Base-by-base conservation (phyloP, 1,139 yeast genomes). In the Maudiozyma humilis region DNA sequence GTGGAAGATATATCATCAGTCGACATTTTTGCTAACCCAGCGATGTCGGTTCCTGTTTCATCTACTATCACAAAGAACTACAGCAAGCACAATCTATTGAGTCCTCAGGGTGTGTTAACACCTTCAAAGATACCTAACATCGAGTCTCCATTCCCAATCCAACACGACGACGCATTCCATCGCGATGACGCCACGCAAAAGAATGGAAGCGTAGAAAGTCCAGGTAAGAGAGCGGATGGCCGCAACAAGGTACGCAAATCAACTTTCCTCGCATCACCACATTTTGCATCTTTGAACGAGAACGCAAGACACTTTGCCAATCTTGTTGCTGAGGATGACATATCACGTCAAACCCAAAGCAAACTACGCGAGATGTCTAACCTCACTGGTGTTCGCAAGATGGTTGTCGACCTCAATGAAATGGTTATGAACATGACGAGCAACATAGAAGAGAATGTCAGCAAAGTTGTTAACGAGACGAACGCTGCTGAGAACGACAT, bases 1-100 rank as follows among this genome's bases (percentile, higher is more conserved):
- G 36, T 37, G 19, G 49, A 46, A n/a, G 49, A 46, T 16, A 31
- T 46, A 12, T 46, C 49, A 4, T 25, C 41, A 1, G 40, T 44
- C 4, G 49, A 46, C 32, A 42, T 39, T 5, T 42, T 47, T 17
- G 45, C 33, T 1, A 42, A 42, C 29, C 44, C 44, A 14, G 20
- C 19, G 2, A 27, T 40, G 14, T 17, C 34, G 1, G 29, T 32
- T 2, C 40, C 44, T n/a, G 16, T 42, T 6, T 37, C 44, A 8
- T 42, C 44, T 1, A 42, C 44, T 2, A 16, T 42, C 14, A 37
- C 44, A 2, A 42, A 42, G 25, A 42, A 42, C 29, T 42, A 32
- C 16, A 37, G 19, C 14, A 42, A 42, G 25, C 23, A 16, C 5
- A 32, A 17, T 8, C 4, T 37, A 1, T 8, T 29, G 20, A 32